These are phyloP conservation scores for Plectosphaerella plurivora DNA, from an alignment of 2,329 filamentous ascomycete species.

Conservation along the genomic window DNA sequence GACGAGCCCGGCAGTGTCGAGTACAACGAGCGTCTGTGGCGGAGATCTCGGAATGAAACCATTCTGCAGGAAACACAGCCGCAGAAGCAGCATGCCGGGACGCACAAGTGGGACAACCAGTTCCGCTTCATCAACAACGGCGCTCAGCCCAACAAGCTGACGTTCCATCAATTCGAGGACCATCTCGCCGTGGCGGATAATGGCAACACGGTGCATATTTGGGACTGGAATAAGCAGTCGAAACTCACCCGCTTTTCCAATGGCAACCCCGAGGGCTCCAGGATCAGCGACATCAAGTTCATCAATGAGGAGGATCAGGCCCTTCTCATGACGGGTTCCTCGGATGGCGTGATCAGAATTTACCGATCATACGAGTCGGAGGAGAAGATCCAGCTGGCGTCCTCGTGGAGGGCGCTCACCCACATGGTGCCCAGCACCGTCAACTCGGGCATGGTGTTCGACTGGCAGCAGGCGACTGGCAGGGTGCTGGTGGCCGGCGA, in stretches of 20 bases:
- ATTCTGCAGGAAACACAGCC: conserved; percentile 92
- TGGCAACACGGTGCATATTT: conserved; percentile 82
- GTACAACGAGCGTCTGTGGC: conserved; percentile 93
- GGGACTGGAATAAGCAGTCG: conserved; percentile 82
- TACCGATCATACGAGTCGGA: conserved; percentile 87
- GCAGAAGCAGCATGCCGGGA: conserved; percentile 82
- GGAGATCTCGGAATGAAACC: conserved; percentile 84
- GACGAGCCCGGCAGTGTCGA: conserved; percentile 95
- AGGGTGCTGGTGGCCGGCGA: conserved; percentile 94
- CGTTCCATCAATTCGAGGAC: conserved; percentile 96
- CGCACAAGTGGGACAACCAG: conserved; percentile 80
- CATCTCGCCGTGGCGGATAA: conserved; percentile 93
- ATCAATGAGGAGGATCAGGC: conserved; percentile 99
- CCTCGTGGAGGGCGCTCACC: conserved; percentile 85
- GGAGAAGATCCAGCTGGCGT: conserved; percentile 75
- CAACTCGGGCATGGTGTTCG: conserved; percentile 93
- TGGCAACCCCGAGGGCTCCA: conserved; percentile 84
- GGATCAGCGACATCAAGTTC: conserved; percentile 91
- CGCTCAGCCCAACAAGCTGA: conserved; percentile 86
- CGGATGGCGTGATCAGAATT: conserved; percentile 88
- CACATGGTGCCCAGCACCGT: conserved; percentile 92
- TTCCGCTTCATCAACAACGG: conserved; percentile 83
- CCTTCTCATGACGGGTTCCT: conserved; percentile 89
- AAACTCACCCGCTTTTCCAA: conserved; percentile 86
- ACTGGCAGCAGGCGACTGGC: conserved; percentile 98